Evolutionary conservation across 345 rosid genomes (phyloP).

Genomic region (Melaleuca alternifolia): DNA sequence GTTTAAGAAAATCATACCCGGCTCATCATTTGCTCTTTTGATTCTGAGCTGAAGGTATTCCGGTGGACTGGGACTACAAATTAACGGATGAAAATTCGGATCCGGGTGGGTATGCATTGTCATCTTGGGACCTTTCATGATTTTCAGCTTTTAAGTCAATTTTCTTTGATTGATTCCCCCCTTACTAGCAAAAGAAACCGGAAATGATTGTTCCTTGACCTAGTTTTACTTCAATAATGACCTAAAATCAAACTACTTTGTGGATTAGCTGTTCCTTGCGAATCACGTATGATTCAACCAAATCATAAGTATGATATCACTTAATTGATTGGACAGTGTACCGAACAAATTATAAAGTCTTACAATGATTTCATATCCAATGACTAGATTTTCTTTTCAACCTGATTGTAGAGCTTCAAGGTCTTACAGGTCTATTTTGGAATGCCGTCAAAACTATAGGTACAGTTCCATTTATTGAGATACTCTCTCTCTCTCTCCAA

Average conservation of each 20-base stretch:
- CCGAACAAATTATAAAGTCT: fast-evolving
- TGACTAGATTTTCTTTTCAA: fast-evolving
- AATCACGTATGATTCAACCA: background rate
- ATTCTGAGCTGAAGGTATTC: background rate
- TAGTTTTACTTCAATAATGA: background rate
- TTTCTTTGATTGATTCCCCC: background rate
- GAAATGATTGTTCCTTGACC: background rate
- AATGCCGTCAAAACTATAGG: background rate
- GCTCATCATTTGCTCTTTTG: background rate
- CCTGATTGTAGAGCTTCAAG: fast-evolving
- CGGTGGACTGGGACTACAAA: background rate
- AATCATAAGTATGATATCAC: fast-evolving
- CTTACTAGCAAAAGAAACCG: background rate
- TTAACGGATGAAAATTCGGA: background rate
- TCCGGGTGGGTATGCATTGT: background rate
- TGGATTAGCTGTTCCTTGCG: fast-evolving
- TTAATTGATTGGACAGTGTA: background rate
- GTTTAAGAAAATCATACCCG: background rate
- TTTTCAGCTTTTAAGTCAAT: background rate
- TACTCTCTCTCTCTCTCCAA: fast-evolving
- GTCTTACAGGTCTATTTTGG: background rate
- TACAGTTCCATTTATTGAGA: background rate
- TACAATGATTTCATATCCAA: fast-evolving
- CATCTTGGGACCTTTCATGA: background rate
- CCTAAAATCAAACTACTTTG: fast-evolving